Evolutionary conservation across 129 eudicot genomes (phyloP).

Genomic region (Solidago caesia): DNA sequence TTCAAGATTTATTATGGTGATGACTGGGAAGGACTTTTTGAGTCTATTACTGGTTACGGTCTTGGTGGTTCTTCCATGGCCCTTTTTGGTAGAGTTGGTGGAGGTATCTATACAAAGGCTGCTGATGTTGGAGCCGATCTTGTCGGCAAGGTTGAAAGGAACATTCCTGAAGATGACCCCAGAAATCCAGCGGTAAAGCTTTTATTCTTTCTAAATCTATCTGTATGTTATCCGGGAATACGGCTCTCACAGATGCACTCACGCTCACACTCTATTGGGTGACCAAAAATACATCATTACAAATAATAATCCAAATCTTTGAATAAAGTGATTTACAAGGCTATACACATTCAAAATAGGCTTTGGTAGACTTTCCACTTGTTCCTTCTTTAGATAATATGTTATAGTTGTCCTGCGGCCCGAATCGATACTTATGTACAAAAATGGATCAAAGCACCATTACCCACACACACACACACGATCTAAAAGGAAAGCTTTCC

Average conservation of each 20-base stretch:
- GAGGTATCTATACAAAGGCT: conserved; percentile 86
- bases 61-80: conserved; percentile 98
- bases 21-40: conserved; percentile 93
- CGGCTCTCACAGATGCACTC: too few relatives aligned
- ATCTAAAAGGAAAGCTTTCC: background rate
- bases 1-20: conserved; percentile 91
- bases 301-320: background rate
- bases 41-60: conserved; percentile 91
- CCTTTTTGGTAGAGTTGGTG: conserved; percentile 91
- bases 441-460: too few relatives aligned
- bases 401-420: background rate
- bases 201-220: background rate
- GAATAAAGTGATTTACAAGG: background rate
- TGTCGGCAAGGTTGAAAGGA: conserved; percentile 79
- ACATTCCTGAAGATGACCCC: conserved; percentile 92
- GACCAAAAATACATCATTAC: too few relatives aligned
- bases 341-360: too few relatives aligned
- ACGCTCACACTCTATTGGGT: too few relatives aligned
- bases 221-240: too few relatives aligned
- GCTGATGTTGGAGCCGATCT: conserved; percentile 97
- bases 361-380: background rate
- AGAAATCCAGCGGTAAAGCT: conserved; percentile 75
- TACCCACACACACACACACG: background rate
- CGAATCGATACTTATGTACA: too few relatives aligned
- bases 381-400: background rate